These are phyloP conservation scores for Dichomitus squalens DNA, from an alignment of 1,284 basidiomycete genomes.

Conservation along the genomic window DNA sequence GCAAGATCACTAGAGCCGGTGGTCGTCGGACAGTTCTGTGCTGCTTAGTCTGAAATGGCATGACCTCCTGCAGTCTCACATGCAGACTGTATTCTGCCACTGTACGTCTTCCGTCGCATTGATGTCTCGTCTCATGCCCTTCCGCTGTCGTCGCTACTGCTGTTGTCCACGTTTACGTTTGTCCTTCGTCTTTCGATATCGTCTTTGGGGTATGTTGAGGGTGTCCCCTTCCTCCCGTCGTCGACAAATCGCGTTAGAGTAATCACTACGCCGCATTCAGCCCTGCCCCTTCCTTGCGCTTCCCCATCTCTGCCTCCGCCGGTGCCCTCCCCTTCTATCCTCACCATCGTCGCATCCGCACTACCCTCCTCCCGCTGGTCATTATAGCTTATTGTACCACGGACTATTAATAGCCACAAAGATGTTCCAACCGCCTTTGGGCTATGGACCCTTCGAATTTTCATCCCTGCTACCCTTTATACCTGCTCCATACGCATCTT, in stretches of 20 bases:
- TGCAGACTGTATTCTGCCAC: not conserved
- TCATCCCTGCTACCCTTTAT: not conserved
- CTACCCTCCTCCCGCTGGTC: slow-evolving; percentile 12
- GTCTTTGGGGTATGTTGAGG: slow-evolving; percentile 2
- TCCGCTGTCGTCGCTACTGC: slow-evolving; percentile 9
- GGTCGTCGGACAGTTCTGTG: not conserved
- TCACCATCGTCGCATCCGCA: not conserved
- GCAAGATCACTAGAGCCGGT: slow-evolving; percentile 41
- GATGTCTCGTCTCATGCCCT: not conserved
- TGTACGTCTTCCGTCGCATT: not conserved
- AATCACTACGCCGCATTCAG: slow-evolving; percentile 8
- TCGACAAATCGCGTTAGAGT: slow-evolving; percentile 7
- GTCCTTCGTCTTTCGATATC: slow-evolving; percentile 13
- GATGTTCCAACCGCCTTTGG: slow-evolving; percentile 13
- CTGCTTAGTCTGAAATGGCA: not conserved
- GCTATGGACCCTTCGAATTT: slow-evolving; percentile 23
- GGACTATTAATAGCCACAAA: slow-evolving; percentile 25
- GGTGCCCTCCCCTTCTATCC: not conserved
- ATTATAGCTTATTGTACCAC: slow-evolving; percentile 26
- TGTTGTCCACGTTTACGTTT: slow-evolving; percentile 9
- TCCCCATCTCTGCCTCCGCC: slow-evolving; percentile 11
- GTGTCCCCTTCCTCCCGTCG: not conserved
- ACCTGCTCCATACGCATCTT: not conserved
- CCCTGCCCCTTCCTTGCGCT: slow-evolving; percentile 11
- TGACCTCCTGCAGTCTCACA: not conserved